phyloP scores from a whole-genome alignment of 176 grass and related monocot genomes.

The Musa itinerans region DNA sequence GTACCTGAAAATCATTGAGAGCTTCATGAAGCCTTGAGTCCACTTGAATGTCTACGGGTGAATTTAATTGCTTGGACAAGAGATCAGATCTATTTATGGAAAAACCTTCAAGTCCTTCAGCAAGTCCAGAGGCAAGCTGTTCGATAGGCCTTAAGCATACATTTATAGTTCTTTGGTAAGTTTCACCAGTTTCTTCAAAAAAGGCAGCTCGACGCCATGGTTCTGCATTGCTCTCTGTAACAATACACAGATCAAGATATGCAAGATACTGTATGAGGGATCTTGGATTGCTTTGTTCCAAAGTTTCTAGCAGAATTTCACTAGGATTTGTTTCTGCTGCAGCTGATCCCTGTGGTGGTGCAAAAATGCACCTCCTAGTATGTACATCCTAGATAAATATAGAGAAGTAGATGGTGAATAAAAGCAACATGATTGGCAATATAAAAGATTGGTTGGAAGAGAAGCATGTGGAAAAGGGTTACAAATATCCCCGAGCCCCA shows the following conservation, averaged over 20 bases:
- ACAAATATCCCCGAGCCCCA: not conserved
- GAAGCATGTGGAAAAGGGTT: not conserved
- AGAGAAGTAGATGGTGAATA: not conserved
- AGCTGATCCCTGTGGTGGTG: conserved; percentile 72
- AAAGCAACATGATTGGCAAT: not conserved
- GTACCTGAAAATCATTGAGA: conserved; percentile 88
- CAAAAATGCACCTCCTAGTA: conserved; percentile 80
- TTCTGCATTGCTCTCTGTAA: conserved; percentile 76
- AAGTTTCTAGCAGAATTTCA: conserved; percentile 63
- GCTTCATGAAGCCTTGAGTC: conserved; percentile 44
- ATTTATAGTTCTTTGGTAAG: conserved; percentile 62
- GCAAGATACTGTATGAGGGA: conserved; percentile 80
- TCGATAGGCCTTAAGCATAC: conserved; percentile 76
- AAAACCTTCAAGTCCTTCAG: conserved; percentile 51
- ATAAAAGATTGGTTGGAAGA: not conserved
- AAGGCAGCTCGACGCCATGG: conserved; percentile 72
- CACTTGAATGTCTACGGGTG: conserved; percentile 4
- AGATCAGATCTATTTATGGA: conserved; percentile 44
- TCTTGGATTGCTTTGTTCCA: conserved; percentile 63
- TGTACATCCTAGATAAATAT: conserved; percentile 57
- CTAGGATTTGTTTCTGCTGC: conserved; percentile 77
- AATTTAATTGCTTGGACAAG: conserved; percentile 51
- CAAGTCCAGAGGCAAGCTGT: conserved; percentile 57
- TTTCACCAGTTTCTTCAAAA: conserved; percentile 91
- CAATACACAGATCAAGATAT: conserved; percentile 79